A percentile compares a stretch with the other conserved stretches of the same genome.
Evolutionary conservation across 1,284 basidiomycete genomes (phyloP).

Genomic region (Trichosporon coremiiforme): DNA sequence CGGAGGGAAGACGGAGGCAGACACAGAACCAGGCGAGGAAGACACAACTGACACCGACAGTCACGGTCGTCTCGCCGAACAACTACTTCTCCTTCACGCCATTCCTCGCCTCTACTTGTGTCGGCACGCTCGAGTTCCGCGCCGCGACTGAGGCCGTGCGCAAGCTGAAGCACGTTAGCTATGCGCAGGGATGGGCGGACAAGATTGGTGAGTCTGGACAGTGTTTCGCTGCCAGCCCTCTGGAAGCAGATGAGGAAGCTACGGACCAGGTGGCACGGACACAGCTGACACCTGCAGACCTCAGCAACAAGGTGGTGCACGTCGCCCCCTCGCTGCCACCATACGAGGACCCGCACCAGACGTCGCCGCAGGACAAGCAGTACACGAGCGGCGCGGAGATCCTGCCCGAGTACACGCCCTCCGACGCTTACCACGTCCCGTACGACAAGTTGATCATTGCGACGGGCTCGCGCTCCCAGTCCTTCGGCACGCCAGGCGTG

Average conservation of each 20-base stretch:
- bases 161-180: constrained; percentile 42
- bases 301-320: constrained; percentile 64
- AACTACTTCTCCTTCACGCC: constrained; percentile 84
- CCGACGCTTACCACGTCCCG: constrained; percentile 60
- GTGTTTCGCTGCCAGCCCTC: too few species aligned
- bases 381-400: constrained; percentile 49
- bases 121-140: constrained; percentile 79
- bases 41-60: constrained; percentile 45
- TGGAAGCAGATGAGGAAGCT: too few species aligned
- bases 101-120: constrained; percentile 71
- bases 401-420: constrained; percentile 39
- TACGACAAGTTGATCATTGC: constrained; percentile 84
- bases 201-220: constrained; percentile 40
- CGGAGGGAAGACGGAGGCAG: neutral
- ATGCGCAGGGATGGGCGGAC: constrained; percentile 58
- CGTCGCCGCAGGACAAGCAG: constrained; percentile 4
- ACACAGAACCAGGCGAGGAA: neutral
- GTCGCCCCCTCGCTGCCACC: constrained; percentile 44
- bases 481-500: constrained; percentile 63
- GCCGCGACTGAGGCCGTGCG: constrained; percentile 77
- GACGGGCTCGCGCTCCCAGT: constrained; percentile 81
- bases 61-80: constrained; percentile 71
- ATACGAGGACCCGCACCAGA: constrained; percentile 25
- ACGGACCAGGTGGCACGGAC: neutral
- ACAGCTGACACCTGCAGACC: constrained; percentile 59